A percentile compares a stretch with the other conserved stretches of the same genome.
phyloP scores from a whole-genome alignment of 768 basidiomycete genomes.

The Podaxis sp. region DNA sequence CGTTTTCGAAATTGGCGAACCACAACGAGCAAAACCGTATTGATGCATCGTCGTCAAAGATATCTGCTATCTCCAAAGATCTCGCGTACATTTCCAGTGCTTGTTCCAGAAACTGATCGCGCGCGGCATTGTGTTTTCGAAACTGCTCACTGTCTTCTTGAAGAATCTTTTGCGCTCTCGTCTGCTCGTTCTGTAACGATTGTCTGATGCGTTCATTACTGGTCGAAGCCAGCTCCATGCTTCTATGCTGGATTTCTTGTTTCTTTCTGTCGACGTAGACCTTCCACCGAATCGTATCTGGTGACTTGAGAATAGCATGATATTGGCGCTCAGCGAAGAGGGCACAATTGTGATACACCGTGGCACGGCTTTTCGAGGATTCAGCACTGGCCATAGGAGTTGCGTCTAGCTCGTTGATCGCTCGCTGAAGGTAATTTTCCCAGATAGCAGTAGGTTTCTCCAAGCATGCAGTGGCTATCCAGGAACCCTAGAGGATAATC shows the following conservation, averaged over 20 bases:
- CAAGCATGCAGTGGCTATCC: slow-evolving; percentile 86
- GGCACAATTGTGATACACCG: slow-evolving; percentile 80
- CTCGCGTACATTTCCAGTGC: slow-evolving; percentile 87
- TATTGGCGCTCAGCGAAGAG: slow-evolving; percentile 90
- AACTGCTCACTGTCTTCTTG: slow-evolving; percentile 49
- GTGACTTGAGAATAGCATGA: slow-evolving; percentile 63
- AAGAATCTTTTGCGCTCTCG: slow-evolving; percentile 33
- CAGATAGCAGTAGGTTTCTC: slow-evolving; percentile 76
- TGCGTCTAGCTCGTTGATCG: slow-evolving; percentile 37
- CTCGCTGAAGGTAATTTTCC: slow-evolving; percentile 66
- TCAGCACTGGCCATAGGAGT: slow-evolving; percentile 1
- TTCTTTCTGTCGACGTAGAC: slow-evolving; percentile 72
- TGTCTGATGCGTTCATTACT: slow-evolving; percentile 19
- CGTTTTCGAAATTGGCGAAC: slow-evolving; percentile 82
- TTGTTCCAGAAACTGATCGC: slow-evolving; percentile 63
- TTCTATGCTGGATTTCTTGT: slow-evolving; percentile 62
- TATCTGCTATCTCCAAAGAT: slow-evolving; percentile 67
- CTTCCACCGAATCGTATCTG: slow-evolving; percentile 68
- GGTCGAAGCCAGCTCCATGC: slow-evolving; percentile 30
- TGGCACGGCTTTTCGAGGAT: slow-evolving; percentile 38
- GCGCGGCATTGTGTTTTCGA: slow-evolving; percentile 52
- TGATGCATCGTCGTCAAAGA: slow-evolving; percentile 72
- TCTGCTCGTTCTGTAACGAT: slow-evolving; percentile 25
- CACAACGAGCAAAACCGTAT: slow-evolving; percentile 89
- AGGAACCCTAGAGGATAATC: slow-evolving; percentile 64